Base-by-base conservation (phyloP, 805 yeast genomes). In the Wickerhamomyces sydowiorum region DNA sequence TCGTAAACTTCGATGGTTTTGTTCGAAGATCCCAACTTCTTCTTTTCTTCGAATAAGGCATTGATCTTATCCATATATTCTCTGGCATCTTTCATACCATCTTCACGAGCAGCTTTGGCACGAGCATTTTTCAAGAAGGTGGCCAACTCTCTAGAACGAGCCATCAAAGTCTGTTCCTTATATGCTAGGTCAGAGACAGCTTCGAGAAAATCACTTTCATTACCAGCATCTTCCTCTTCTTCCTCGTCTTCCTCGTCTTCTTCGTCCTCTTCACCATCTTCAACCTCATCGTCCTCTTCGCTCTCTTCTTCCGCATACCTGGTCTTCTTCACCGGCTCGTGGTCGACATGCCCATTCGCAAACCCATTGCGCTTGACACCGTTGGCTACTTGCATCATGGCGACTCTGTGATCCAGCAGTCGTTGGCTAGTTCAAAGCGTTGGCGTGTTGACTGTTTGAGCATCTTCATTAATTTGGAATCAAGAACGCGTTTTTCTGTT, bases 1-100 rank as follows among this genome's bases (percentile, higher is more conserved):
- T 85, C 95, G 43, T 75, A 71, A 0, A 86, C 85, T 24, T 73
- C 68, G 9, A 73, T 50, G 2, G 59, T 60, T 46, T 67, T 72
- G 40, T 59, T 63, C 12, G 60, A 54, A 5, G 66, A 41, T 17
- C 61, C 54, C 36, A 64, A 62, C 7, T 57, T 61, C 27, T 66
- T 68, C 2, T 75, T 67, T 23, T 63, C 61, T 1, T 63, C 57
- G 46, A 76, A 81, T 17, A 78, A 56, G 1, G 54, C 53, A 46
- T 80, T 76, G 7, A 75, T 70, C n/a, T 61, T 64, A 3, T 57
- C 51, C 33, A 82, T 55, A 13, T 74, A 69, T 17, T 65, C 53
- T 3, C 67, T 54, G 2, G 80, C 82, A 17, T 70, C 53, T 13
- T 59, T 53, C 3, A 80, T 61, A 13, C 86, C 88, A 32, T 77